Conservation (phyloP, 2,329 filamentous ascomycete genomes). For the Byssothecium circinans region DNA sequence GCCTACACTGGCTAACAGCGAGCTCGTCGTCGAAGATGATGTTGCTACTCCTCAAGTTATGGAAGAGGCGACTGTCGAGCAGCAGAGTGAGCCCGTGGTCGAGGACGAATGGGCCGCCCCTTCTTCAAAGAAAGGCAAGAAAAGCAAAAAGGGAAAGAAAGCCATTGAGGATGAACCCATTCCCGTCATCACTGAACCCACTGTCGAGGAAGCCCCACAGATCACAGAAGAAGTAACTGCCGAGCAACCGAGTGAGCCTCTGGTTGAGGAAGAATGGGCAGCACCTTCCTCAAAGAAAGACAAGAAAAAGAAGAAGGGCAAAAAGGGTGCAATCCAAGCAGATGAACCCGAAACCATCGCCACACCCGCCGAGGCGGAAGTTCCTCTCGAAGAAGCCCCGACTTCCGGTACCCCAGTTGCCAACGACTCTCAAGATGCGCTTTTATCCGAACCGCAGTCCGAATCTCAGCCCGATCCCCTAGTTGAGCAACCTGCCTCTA, state of each 20-base stretch:
- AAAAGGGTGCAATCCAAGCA: not conserved
- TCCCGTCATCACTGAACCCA: not conserved
- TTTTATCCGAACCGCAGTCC: not conserved
- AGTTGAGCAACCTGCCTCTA: not conserved
- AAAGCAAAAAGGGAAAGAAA: slow-evolving; percentile 4
- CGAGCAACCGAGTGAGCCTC: not conserved
- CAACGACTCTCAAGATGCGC: slow-evolving; percentile 1
- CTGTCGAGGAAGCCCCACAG: not conserved
- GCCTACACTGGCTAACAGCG: not conserved
- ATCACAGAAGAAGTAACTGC: not conserved
- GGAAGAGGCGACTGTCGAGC: not conserved
- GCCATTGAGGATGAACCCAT: not conserved
- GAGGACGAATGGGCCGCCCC: slow-evolving; percentile 7
- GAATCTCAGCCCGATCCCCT: not conserved
- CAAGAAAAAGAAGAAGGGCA: slow-evolving; percentile 11
- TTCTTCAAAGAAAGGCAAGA: slow-evolving; percentile 15
- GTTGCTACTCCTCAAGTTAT: not conserved
- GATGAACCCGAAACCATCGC: not conserved
- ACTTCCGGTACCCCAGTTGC: not conserved
- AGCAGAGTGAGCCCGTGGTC: not conserved
- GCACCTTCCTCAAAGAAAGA: slow-evolving; percentile 13
- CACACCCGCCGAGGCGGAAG: not conserved
- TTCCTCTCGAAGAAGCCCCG: not conserved
- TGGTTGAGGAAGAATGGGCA: slow-evolving; percentile 6
- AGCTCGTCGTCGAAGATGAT: not conserved